phyloP scores from a whole-genome alignment of 176 grass and related monocot species.

The Tuctoria greenei region DNA sequence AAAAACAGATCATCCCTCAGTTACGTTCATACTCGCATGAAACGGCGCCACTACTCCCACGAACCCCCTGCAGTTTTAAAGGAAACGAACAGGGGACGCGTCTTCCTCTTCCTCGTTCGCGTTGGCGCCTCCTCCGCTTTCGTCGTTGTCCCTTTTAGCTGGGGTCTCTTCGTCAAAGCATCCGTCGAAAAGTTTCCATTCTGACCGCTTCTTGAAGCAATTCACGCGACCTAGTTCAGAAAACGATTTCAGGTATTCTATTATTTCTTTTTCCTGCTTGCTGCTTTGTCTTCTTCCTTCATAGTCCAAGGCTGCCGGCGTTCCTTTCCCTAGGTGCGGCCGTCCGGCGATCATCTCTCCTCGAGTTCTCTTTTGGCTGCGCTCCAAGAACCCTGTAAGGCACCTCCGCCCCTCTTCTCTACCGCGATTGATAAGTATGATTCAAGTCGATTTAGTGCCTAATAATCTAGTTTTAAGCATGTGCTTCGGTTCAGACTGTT shows the following conservation, averaged over 20 bases:
- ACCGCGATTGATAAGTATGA: not conserved
- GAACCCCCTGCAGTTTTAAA: too few species aligned
- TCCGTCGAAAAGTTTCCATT: too few species aligned
- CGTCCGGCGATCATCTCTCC: not conserved
- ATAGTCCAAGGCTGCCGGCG: not conserved
- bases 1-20: too few species aligned
- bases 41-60: too few species aligned
- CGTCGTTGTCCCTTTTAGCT: too few species aligned
- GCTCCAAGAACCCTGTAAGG: slow-evolving; percentile 36
- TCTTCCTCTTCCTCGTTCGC: too few species aligned
- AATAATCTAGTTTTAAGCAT: not conserved
- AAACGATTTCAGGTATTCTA: not conserved
- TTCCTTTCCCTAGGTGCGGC: not conserved
- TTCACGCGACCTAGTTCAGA: not conserved
- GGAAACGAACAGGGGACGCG: too few species aligned
- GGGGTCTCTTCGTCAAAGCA: too few species aligned
- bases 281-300: not conserved
- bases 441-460: not conserved
- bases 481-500: not conserved
- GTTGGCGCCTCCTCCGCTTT: too few species aligned
- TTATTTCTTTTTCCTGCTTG: not conserved
- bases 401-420: not conserved
- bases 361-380: not conserved
- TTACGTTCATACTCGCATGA: too few species aligned
- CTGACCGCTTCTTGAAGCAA: too few species aligned